phyloP scores from a whole-genome alignment of 23 red algal genomes.

The Gracilaria gracilis region DNA sequence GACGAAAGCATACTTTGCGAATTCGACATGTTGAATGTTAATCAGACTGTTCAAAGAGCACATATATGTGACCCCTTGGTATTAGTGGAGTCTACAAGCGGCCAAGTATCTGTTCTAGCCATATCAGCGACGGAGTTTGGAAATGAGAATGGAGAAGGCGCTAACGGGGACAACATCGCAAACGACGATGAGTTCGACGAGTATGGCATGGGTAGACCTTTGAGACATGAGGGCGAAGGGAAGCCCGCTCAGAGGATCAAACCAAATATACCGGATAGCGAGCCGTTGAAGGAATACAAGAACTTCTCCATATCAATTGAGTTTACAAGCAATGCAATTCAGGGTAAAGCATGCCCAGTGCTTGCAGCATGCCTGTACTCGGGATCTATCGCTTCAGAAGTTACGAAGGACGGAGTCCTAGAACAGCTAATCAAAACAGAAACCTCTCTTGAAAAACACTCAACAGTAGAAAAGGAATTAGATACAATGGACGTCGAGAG shows the following conservation, averaged over 20 bases:
- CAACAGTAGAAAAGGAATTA: background rate
- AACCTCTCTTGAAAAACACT: background rate
- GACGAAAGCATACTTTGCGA: constrained; percentile 48
- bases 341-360: background rate
- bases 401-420: constrained; percentile 38
- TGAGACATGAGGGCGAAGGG: background rate
- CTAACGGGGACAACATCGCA: background rate
- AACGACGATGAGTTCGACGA: constrained; percentile 60
- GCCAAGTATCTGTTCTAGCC: constrained; percentile 63
- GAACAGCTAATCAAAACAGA: background rate
- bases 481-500: background rate
- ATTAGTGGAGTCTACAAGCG: constrained; percentile 55
- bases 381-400: constrained; percentile 53
- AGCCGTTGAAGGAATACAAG: background rate
- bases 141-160: background rate
- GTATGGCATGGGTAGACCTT: constrained; percentile 50
- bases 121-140: constrained; percentile 27
- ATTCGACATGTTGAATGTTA: constrained; percentile 39
- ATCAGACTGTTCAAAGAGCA: constrained; percentile 52
- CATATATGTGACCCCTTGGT: constrained; percentile 90
- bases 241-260: background rate
- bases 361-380: constrained; percentile 60
- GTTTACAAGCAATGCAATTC: background rate
- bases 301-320: constrained; percentile 56
- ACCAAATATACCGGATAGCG: background rate